A percentile compares a stretch with the other conserved stretches of the same genome.
phyloP scores from a whole-genome alignment of 164 flowering plant genomes.

The Vitis rotundifolia region DNA sequence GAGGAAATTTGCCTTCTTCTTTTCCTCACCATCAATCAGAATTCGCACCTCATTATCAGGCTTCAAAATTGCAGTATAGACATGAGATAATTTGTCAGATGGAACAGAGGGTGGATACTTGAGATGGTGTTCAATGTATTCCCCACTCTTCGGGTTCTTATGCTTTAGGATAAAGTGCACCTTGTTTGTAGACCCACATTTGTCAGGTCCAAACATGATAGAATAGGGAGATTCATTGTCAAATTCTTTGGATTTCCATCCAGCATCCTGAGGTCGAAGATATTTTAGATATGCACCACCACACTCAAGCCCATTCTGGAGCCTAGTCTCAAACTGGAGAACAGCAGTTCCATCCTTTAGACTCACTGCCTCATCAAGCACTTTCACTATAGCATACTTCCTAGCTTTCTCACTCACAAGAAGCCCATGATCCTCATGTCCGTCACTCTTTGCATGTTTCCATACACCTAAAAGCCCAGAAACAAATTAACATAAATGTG shows the following conservation, averaged over 20 bases:
- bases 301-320: slow-evolving; percentile 95
- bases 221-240: slow-evolving; percentile 92
- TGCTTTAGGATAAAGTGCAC: slow-evolving; percentile 95
- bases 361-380: slow-evolving; percentile 58
- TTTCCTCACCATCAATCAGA: slow-evolving; percentile 90
- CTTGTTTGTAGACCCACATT: slow-evolving; percentile 92
- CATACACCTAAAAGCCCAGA: slow-evolving; percentile 66
- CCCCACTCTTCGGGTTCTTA: slow-evolving; percentile 91
- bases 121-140: slow-evolving; percentile 88
- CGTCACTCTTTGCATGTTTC: slow-evolving; percentile 92
- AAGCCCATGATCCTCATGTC: slow-evolving; percentile 97
- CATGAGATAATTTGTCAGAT: slow-evolving; percentile 84
- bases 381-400: slow-evolving; percentile 94
- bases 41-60: slow-evolving; percentile 71
- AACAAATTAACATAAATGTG: not conserved
- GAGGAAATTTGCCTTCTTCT: slow-evolving; percentile 78
- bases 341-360: slow-evolving; percentile 73
- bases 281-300: slow-evolving; percentile 97
- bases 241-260: slow-evolving; percentile 82
- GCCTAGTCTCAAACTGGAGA: slow-evolving; percentile 87
- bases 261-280: slow-evolving; percentile 96
- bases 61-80: slow-evolving; percentile 80
- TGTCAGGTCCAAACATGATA: slow-evolving; percentile 99
- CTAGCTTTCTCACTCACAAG: slow-evolving; percentile 93
- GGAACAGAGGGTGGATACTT: slow-evolving; percentile 89